Conservation (phyloP, 2,329 filamentous ascomycete species). For the Stagonosporopsis vannaccii region DNA sequence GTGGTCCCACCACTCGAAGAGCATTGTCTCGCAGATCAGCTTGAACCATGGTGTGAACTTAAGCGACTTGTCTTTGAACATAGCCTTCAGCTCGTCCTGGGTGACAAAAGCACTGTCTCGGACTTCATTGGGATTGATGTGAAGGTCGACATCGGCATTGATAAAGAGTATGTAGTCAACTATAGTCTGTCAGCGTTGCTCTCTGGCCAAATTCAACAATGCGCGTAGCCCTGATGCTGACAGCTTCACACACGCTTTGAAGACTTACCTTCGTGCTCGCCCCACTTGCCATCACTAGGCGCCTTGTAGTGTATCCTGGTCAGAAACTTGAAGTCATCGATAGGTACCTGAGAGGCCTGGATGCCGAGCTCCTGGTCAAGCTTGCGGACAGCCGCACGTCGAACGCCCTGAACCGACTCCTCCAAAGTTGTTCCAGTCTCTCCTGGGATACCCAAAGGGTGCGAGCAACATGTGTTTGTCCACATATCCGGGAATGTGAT, state of each 20-base stretch:
- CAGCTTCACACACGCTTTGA: not conserved
- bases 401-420: slow-evolving; percentile 83
- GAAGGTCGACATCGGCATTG: slow-evolving; percentile 80
- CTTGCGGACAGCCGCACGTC: slow-evolving; percentile 91
- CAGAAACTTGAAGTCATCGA: slow-evolving; percentile 91
- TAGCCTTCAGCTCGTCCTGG: slow-evolving; percentile 79
- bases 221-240: slow-evolving; percentile 21
- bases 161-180: slow-evolving; percentile 99
- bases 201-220: not conserved
- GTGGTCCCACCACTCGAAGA: slow-evolving; percentile 96
- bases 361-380: slow-evolving; percentile 95
- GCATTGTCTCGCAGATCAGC: slow-evolving; percentile 96
- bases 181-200: slow-evolving; percentile 49
- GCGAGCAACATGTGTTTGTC: slow-evolving; percentile 99
- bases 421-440: slow-evolving; percentile 87
- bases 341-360: slow-evolving; percentile 82
- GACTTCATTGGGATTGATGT: slow-evolving; percentile 87
- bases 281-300: slow-evolving; percentile 96
- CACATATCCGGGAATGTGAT: slow-evolving; percentile 99
- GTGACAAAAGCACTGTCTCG: slow-evolving; percentile 84
- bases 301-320: slow-evolving; percentile 99
- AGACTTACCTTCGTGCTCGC: slow-evolving; percentile 90
- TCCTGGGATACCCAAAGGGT: slow-evolving; percentile 87
- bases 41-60: slow-evolving; percentile 99
- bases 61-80: slow-evolving; percentile 81